These are phyloP conservation scores for Tolypocladium tundrense DNA, from an alignment of 2,329 filamentous ascomycete species.

Conservation along the genomic window DNA sequence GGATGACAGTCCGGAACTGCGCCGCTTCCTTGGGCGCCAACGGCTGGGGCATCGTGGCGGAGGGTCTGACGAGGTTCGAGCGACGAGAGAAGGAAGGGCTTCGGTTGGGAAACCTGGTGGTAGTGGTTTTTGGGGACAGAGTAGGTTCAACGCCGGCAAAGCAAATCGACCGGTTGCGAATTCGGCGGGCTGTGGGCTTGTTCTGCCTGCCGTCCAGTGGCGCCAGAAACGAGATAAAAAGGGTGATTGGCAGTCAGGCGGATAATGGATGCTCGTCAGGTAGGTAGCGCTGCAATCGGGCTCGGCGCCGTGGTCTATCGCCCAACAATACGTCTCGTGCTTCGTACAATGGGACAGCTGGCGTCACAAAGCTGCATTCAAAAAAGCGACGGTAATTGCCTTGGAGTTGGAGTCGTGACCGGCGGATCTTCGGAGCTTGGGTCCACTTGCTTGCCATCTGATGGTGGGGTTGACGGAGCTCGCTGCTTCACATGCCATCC, in stretches of 20 bases:
- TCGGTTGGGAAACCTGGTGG: neutral
- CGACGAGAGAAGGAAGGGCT: neutral
- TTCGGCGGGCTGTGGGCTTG: neutral
- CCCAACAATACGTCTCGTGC: neutral
- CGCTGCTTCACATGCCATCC: neutral
- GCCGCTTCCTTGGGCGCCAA: constrained; percentile 81
- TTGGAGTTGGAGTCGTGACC: constrained; percentile 4
- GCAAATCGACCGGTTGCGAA: neutral
- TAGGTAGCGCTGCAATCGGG: neutral
- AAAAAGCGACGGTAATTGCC: neutral
- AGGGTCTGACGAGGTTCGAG: neutral
- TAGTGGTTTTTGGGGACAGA: neutral
- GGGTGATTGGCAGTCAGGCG: neutral
- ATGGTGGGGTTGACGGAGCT: neutral
- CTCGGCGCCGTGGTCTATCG: neutral
- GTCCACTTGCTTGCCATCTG: neutral
- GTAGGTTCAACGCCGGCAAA: neutral
- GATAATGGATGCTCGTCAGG: neutral
- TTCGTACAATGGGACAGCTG: neutral
- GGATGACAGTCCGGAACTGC: constrained; percentile 90
- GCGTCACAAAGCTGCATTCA: neutral
- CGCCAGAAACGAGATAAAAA: neutral
- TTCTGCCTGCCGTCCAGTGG: neutral
- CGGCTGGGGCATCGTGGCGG: constrained; percentile 54
- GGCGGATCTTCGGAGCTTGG: constrained; percentile 18